Conservation (phyloP, 768 basidiomycete genomes). For the Botryobasidium botryosum region DNA sequence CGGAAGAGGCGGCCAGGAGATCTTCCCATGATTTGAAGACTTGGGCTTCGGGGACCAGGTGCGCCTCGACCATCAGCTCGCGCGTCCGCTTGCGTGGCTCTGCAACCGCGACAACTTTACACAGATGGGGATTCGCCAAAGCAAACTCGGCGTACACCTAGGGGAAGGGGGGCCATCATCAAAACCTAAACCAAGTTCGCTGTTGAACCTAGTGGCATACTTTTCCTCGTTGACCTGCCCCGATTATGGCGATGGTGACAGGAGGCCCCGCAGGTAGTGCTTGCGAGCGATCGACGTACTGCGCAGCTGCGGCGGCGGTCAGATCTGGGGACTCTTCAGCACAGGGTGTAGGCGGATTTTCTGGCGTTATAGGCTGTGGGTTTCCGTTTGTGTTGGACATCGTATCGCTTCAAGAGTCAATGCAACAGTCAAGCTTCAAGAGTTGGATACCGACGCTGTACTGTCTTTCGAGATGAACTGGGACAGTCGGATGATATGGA, state of each 20-base stretch:
- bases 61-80: slow-evolving; percentile 34
- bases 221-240: slow-evolving; percentile 70
- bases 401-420: too few relatives aligned
- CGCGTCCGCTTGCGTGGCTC: slow-evolving; percentile 62
- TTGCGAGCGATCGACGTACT: too few relatives aligned
- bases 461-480: too few relatives aligned
- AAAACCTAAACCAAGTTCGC: background rate
- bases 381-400: too few relatives aligned
- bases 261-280: slow-evolving; percentile 21
- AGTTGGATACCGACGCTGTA: too few relatives aligned
- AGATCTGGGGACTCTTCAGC: too few relatives aligned
- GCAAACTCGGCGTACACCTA: slow-evolving; percentile 54
- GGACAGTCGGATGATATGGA: too few relatives aligned
- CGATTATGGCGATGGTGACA: slow-evolving; percentile 59
- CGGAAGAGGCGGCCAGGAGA: slow-evolving; percentile 47
- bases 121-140: slow-evolving; percentile 36
- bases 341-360: too few relatives aligned
- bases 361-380: too few relatives aligned
- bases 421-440: too few relatives aligned
- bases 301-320: too few relatives aligned
- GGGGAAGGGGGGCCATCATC: background rate
- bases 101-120: slow-evolving; percentile 71
- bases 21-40: slow-evolving; percentile 59
- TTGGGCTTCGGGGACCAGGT: slow-evolving; percentile 48
- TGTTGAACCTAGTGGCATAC: slow-evolving; percentile 22